Evolutionary conservation across 306 rosid genomes (phyloP).

Genomic region (Cicer yamashitae): DNA sequence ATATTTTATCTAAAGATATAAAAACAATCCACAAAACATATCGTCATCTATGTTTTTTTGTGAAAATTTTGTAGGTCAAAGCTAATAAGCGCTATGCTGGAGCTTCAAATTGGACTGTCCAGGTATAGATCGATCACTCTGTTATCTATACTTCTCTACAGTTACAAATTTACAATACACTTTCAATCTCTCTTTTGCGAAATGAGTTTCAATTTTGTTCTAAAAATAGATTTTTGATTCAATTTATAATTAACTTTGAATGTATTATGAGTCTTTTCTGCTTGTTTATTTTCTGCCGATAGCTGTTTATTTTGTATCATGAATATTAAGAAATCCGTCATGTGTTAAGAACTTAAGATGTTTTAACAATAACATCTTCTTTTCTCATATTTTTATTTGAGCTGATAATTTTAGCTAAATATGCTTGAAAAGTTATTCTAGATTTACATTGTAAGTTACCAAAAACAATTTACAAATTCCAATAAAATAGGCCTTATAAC

Average conservation of each 20-base stretch:
- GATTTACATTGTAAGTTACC: not conserved
- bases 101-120: slow-evolving; percentile 86
- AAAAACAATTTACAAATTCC: not conserved
- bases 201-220: not conserved
- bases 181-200: not conserved
- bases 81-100: slow-evolving; percentile 96
- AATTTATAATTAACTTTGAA: slow-evolving; percentile 14
- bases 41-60: not conserved
- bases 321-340: not conserved
- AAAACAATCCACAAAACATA: slow-evolving; percentile 1
- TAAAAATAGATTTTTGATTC: not conserved
- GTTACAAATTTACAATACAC: not conserved
- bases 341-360: not conserved
- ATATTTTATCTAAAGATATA: not conserved
- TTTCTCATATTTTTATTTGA: slow-evolving; percentile 8
- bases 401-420: not conserved
- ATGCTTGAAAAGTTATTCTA: not conserved
- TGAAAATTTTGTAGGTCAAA: slow-evolving; percentile 63
- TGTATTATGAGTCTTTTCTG: slow-evolving; percentile 5
- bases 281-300: slow-evolving; percentile 25
- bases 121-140: slow-evolving; percentile 54
- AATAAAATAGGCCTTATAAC: not conserved
- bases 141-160: slow-evolving; percentile 1
- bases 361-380: too few species aligned
- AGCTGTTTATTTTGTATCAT: slow-evolving; percentile 11